Conservation (phyloP, 1,284 basidiomycete genomes). For the Sanghuangporus baumii region DNA sequence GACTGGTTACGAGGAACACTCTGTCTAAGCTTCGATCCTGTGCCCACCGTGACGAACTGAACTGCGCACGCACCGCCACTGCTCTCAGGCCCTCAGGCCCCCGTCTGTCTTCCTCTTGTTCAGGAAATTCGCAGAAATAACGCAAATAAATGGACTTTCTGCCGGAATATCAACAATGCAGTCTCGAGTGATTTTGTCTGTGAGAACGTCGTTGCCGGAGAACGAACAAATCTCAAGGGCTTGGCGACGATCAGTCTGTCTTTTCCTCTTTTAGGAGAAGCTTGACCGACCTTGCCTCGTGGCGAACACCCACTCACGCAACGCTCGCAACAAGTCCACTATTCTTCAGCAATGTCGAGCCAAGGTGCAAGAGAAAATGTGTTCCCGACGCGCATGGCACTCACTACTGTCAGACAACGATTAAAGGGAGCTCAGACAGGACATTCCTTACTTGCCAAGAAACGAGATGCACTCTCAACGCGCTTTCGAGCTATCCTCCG, state of each 20-base stretch:
- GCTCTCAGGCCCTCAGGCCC: background rate
- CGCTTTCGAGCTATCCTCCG: conserved; percentile 85
- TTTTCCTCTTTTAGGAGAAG: background rate
- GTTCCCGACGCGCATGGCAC: conserved; percentile 92
- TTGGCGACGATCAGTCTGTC: background rate
- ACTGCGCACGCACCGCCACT: conserved; percentile 11
- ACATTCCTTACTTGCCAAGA: conserved; percentile 95
- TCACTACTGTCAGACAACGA: conserved; percentile 90
- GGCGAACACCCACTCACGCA: background rate
- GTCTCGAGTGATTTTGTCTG: background rate
- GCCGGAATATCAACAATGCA: background rate
- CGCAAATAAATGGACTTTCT: background rate
- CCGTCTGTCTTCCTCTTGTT: too few relatives aligned
- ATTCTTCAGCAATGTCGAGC: conserved; percentile 83
- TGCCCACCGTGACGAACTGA: background rate
- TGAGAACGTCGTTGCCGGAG: too few relatives aligned
- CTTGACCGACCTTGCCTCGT: background rate
- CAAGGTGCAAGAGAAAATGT: conserved; percentile 85
- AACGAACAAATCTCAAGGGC: background rate
- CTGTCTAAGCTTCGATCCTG: background rate
- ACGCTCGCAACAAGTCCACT: background rate
- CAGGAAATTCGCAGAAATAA: background rate
- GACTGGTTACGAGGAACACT: background rate
- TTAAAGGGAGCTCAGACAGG: conserved; percentile 97
- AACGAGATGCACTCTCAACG: conserved; percentile 92